phyloP scores from a whole-genome alignment of 441 rosid genomes.

The Gossypium gossypioides region DNA sequence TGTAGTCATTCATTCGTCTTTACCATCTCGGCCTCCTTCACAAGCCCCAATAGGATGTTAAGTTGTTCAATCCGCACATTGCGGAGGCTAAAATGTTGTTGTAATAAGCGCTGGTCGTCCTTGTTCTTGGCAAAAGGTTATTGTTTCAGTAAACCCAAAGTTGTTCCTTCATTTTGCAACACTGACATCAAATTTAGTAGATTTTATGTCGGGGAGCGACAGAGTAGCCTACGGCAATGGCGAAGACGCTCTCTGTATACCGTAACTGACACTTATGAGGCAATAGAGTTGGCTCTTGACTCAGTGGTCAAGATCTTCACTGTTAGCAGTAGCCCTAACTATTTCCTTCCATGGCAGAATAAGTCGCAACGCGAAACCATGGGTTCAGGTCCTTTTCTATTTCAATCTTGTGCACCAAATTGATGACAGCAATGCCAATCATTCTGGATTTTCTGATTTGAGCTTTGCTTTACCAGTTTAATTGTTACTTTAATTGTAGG shows the following conservation, averaged over 20 bases:
- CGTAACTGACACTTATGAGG: slow-evolving; percentile 23
- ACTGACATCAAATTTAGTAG: not conserved
- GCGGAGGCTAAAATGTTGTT: not conserved
- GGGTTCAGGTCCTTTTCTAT: slow-evolving; percentile 49
- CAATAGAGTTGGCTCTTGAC: slow-evolving; percentile 58
- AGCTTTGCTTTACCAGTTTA: not conserved
- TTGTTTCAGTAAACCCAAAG: not conserved
- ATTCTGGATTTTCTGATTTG: not conserved
- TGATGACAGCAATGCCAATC: not conserved
- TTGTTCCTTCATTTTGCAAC: not conserved
- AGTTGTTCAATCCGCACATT: not conserved
- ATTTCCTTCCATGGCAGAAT: slow-evolving; percentile 82
- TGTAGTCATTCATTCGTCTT: not conserved
- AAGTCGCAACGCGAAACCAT: slow-evolving; percentile 68
- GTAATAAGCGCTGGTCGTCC: not conserved
- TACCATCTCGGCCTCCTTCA: not conserved
- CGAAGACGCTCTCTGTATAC: not conserved
- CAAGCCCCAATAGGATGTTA: not conserved
- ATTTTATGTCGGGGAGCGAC: not conserved
- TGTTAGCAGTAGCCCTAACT: slow-evolving; percentile 65
- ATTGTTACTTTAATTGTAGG: slow-evolving; percentile 24
- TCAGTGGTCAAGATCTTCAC: slow-evolving; percentile 75
- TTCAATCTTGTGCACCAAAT: not conserved
- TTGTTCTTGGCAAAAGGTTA: not conserved
- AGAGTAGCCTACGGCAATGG: not conserved